Conservation (phyloP, 2,329 filamentous ascomycete species). For the Claviceps africana region DNA sequence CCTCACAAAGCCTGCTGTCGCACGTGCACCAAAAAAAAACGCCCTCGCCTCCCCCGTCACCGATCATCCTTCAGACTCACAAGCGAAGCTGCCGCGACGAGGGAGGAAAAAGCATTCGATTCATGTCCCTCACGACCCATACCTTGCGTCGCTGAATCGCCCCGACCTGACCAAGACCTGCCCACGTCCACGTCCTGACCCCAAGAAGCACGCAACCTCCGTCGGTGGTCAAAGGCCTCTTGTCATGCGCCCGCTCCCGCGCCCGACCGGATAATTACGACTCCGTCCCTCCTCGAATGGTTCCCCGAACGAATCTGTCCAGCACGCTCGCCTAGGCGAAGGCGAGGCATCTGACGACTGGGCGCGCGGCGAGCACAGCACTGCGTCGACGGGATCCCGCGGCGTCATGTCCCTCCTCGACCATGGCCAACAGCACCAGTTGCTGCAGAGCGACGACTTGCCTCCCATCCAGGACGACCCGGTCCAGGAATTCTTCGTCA, state of each 20-base stretch:
- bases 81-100: too few species aligned
- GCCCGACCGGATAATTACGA: neutral
- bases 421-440: conserved; percentile 12
- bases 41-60: too few species aligned
- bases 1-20: too few species aligned
- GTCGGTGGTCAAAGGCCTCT: neutral
- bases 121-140: too few species aligned
- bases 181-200: too few species aligned
- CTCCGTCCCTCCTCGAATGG: neutral
- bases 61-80: too few species aligned
- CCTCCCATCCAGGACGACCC: conserved; percentile 21
- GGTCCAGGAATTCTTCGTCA: conserved; percentile 37
- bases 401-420: conserved; percentile 5
- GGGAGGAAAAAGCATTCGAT: too few species aligned
- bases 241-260: conserved; percentile 2
- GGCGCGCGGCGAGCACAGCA: neutral
- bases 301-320: neutral
- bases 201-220: too few species aligned
- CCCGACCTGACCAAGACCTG: too few species aligned
- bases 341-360: conserved; percentile 4
- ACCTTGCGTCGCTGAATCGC: too few species aligned
- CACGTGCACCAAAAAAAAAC: too few species aligned
- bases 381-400: neutral
- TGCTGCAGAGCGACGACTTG: conserved; percentile 19
- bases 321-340: conserved; percentile 4